Percentiles rank a stretch among this genome's conserved stretches.
phyloP scores from a whole-genome alignment of 495 filamentous ascomycete genomes.

The Melanomma pulvis-pyrius region DNA sequence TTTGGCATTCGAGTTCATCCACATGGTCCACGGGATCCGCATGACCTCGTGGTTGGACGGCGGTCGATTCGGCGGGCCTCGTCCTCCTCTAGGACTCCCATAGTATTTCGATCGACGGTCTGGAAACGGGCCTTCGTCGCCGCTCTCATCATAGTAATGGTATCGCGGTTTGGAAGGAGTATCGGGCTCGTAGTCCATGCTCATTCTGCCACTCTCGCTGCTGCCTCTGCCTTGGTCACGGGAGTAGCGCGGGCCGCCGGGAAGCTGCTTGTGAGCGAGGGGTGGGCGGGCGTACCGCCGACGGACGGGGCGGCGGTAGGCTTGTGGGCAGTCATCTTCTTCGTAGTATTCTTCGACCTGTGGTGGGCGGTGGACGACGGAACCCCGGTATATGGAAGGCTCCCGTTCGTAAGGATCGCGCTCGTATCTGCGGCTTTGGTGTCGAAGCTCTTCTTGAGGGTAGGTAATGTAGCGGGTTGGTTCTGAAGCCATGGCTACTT shows the following conservation, averaged over 20 bases:
- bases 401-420: conserved; percentile 14
- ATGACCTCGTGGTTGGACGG: conserved; percentile 21
- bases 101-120: neutral
- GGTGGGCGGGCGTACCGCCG: conserved; percentile 12
- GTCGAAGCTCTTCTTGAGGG: conserved; percentile 1
- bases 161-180: conserved; percentile 13
- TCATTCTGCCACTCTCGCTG: conserved; percentile 8
- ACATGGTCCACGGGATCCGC: conserved; percentile 32
- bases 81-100: neutral
- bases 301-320: conserved; percentile 12
- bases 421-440: conserved; percentile 7
- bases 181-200: conserved; percentile 20
- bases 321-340: conserved; percentile 9
- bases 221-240: neutral
- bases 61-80: conserved; percentile 14
- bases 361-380: neutral
- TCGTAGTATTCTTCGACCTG: conserved; percentile 26
- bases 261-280: conserved; percentile 4
- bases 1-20: conserved; percentile 33
- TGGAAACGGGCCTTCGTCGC: neutral
- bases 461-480: neutral
- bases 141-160: conserved; percentile 20
- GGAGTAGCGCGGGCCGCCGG: neutral
- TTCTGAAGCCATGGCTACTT: neutral
- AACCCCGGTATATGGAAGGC: conserved; percentile 1